Base-by-base conservation (phyloP, 768 basidiomycete genomes). In the Chlorophyllum brunneum region DNA sequence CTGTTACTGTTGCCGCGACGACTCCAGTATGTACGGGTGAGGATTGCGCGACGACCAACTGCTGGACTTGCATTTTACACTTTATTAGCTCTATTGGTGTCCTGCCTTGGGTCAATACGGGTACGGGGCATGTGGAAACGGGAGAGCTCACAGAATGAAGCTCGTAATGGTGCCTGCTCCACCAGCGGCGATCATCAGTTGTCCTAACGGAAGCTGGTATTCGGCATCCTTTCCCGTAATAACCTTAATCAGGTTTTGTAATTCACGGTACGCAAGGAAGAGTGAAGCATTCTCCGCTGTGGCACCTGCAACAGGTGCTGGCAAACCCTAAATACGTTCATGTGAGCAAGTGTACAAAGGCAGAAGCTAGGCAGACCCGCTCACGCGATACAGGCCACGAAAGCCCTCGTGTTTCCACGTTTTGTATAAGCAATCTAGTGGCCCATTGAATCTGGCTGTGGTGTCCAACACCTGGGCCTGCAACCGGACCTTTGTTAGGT, bases 11-110 rank as follows among this genome's bases (percentile, higher is more conserved):
- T 38, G 48, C 34, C 54, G 41, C 51, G 30, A 66, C 48, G 27
- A 56, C 30, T 2, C 61, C 31, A 5, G 62, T 23, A 13, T 60
- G 61, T 0, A 58, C 29, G 2, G 63, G 58, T 29, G 62, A 56
- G 18, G 61, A 20, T 34, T 57, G 44, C 22, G 49, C 49, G 20
- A 49, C 54, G 16, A n/a, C n/a, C n/a, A 53, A 54, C 52, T 55
- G 48, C 33, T 58, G 61, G 2, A 97, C 95, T 67, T 97, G 95
- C 93, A 98, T 95, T 67, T 92, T 92, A 73, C 93, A 97, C 70
- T 98, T 97, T 54, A 98, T 82, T 43, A 97, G 85, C 61, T 97
- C 95, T 51, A 98, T 86, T 1, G 95, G 95, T 0, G 94, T 97
- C 24, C 91, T 92, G 60, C 22, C 33, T 16, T 56, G 16, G 43